These are phyloP conservation scores for Cystofilobasidium bisporidii DNA, from an alignment of 768 basidiomycete genomes.

Conservation along the genomic window DNA sequence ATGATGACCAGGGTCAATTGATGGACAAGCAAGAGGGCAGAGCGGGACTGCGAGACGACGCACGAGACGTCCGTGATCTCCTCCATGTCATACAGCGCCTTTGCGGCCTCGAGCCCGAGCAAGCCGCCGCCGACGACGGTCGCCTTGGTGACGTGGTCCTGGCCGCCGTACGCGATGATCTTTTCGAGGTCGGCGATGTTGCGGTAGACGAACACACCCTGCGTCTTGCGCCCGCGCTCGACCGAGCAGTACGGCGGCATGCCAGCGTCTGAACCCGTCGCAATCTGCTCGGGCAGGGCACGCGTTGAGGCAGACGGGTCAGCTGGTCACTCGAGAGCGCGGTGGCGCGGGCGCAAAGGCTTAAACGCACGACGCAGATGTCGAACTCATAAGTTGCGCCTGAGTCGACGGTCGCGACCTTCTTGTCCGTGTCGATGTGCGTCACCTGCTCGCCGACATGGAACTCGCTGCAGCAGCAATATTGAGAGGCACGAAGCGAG, in stretches of 20 bases:
- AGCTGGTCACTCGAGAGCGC: neutral
- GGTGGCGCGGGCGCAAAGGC: neutral
- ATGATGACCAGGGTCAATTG: too few species aligned
- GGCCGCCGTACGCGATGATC: conserved; percentile 48
- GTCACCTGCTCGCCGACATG: conserved; percentile 37
- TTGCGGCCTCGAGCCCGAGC: conserved; percentile 64
- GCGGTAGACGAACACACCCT: conserved; percentile 62
- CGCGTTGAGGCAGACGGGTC: neutral
- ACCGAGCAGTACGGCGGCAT: conserved; percentile 53
- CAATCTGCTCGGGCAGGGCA: conserved; percentile 38
- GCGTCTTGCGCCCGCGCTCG: conserved; percentile 42
- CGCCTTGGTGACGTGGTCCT: conserved; percentile 36
- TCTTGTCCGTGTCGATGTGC: conserved; percentile 33
- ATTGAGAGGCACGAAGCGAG: too few species aligned
- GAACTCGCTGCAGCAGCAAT: conserved; percentile 27
- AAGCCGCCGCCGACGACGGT: conserved; percentile 61
- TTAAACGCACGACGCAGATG: conserved; percentile 46
- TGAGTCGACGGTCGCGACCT: conserved; percentile 47
- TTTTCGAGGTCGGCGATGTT: conserved; percentile 59
- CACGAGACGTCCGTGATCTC: conserved; percentile 43
- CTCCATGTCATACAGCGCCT: conserved; percentile 56
- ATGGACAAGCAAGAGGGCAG: neutral
- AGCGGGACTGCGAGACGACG: conserved; percentile 30
- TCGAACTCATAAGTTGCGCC: conserved; percentile 49
- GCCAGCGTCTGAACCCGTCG: conserved; percentile 59